Base-by-base conservation (phyloP, 768 basidiomycete species). In the Pisolithus microcarpus region DNA sequence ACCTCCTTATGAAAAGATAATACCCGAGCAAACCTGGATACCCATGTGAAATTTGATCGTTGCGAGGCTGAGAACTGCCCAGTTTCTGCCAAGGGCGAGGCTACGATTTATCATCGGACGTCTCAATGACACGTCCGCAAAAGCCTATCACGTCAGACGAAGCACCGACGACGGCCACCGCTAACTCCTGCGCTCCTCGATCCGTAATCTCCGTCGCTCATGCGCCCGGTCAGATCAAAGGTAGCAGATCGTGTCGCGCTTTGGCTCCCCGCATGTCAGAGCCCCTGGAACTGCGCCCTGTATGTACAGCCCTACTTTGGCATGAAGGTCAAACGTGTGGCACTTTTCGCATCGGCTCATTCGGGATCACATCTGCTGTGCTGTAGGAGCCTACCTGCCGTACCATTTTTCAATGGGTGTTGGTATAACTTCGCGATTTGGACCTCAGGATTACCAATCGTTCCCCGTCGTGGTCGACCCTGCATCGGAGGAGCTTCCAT, bases 151-250 rank as follows among this genome's bases (percentile, higher is more conserved):
- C 46, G 53, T 56, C 55, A 49, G 61, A 51, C 53, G 56, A 56
- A 58, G 55, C 56, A 54, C 36, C 26, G 45, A 48, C 15, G 36
- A 28, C 36, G 34, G 43, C 52, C 26, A 53, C 58, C 63, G 67
- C 54, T 63, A 65, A 64, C 59, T 52, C 65, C 63, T 57, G 54
- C 46, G 39, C 53, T 51, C 49, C 52, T 54, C 26, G 61, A 55
- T 64, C 66, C 66, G 66, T 62, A 67, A 67, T 67, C 66, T 69
- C 66, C 66, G 66, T 58, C 48, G 49, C 52, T 47, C 24, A 56
- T 52, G 52, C 50, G 52, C 52, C 56, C 30, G 49, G 52, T 28
- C 51, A 57, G 53, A 55, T 60, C 52, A 44, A 54, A 53, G 48
- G 50, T 39, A 38, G 46, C 46, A 21, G 44, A 54, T 51, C 50